These are phyloP conservation scores for Rhododendron ferrugineum DNA, from an alignment of 148 eudicot species.

Conservation along the genomic window DNA sequence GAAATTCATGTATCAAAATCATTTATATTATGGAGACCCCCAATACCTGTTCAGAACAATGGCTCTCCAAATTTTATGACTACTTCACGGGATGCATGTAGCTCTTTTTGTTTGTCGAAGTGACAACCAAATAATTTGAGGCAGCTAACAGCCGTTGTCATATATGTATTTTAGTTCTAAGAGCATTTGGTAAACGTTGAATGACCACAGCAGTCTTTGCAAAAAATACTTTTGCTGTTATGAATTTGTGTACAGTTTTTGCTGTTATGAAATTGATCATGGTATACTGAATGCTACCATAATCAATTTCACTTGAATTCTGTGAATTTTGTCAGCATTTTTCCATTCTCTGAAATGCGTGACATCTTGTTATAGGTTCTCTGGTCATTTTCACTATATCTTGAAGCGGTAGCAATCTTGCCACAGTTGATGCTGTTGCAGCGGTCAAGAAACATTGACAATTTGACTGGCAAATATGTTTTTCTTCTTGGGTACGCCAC, in stretches of 20 bases:
- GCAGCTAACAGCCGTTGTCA: background rate
- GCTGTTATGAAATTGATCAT: background rate
- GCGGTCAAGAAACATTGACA: slow-evolving; percentile 47
- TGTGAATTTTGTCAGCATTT: background rate
- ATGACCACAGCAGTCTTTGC: background rate
- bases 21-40: background rate
- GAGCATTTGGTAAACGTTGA: background rate
- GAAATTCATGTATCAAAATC: no score
- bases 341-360: background rate
- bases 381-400: slow-evolving; percentile 47
- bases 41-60: background rate
- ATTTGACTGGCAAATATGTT: slow-evolving; percentile 45
- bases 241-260: background rate
- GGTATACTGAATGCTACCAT: background rate
- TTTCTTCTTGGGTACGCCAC: slow-evolving; percentile 44
- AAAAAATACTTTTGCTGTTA: background rate
- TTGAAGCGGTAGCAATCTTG: slow-evolving; percentile 54
- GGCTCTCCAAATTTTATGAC: background rate
- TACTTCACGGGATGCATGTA: background rate
- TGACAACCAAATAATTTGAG: background rate
- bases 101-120: background rate
- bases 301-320: background rate
- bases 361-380: slow-evolving; percentile 22
- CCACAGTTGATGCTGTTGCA: slow-evolving; percentile 53
- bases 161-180: background rate